A percentile compares a stretch with the other conserved stretches of the same genome.
Conservation (phyloP, 768 basidiomycete species). For the Sarcodon aspratus region DNA sequence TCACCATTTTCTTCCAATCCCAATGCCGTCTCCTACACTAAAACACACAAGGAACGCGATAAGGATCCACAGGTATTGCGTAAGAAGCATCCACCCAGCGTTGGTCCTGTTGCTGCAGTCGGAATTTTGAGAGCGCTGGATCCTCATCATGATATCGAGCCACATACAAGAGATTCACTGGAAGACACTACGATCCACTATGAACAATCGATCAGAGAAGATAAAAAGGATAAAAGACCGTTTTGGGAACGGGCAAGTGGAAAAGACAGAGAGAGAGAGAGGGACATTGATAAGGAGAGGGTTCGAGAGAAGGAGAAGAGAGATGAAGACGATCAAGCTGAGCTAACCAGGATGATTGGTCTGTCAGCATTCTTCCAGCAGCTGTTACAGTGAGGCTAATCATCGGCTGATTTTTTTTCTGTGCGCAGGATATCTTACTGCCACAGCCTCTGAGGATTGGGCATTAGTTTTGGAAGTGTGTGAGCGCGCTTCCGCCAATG, state of each 20-base stretch:
- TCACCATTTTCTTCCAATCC: constrained; percentile 3
- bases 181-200: constrained; percentile 18
- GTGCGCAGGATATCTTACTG: constrained; percentile 56
- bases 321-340: constrained; percentile 35
- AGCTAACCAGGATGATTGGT: constrained; percentile 69
- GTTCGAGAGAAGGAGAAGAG: constrained; percentile 25
- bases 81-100: constrained; percentile 14
- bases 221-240: constrained; percentile 34
- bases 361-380: constrained; percentile 3
- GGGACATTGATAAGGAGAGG: constrained; percentile 26
- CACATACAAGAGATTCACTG: constrained; percentile 6
- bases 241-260: constrained; percentile 37
- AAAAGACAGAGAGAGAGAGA: constrained; percentile 23
- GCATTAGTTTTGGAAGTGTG: constrained; percentile 75
- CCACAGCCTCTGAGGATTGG: constrained; percentile 77
- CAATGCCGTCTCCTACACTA: not conserved
- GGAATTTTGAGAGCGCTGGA: constrained; percentile 55
- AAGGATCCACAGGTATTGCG: constrained; percentile 11
- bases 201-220: constrained; percentile 18
- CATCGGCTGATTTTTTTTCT: constrained; percentile 1
- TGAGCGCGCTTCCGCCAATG: constrained; percentile 65
- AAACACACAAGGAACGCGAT: constrained; percentile 8
- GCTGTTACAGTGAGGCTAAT: not conserved
- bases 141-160: constrained; percentile 26
- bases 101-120: constrained; percentile 26